Percentiles rank a stretch among this genome's conserved stretches.
These are phyloP conservation scores for Amphichorda felina DNA, from an alignment of 2,329 filamentous ascomycete species.

Conservation along the genomic window DNA sequence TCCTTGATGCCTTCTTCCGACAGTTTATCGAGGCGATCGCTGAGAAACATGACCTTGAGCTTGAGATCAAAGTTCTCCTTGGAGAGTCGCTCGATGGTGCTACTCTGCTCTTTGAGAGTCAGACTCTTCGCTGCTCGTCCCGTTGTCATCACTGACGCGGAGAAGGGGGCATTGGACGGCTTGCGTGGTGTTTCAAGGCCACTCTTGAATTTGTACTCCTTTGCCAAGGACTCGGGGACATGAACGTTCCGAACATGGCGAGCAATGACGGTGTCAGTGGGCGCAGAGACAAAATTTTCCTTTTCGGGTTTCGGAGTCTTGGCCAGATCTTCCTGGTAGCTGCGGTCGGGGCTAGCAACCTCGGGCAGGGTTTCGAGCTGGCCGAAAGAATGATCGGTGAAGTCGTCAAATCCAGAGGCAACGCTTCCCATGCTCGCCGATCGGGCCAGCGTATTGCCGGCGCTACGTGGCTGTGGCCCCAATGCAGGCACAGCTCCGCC, in stretches of 20 bases:
- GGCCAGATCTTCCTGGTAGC: slow-evolving; percentile 31
- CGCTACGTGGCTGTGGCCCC: slow-evolving; percentile 30
- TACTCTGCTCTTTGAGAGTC: slow-evolving; percentile 94
- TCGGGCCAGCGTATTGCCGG: slow-evolving; percentile 46
- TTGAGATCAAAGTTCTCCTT: slow-evolving; percentile 99
- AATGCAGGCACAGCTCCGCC: slow-evolving; percentile 58
- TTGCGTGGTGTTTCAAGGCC: slow-evolving; percentile 48
- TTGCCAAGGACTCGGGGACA: slow-evolving; percentile 77
- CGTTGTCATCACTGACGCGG: slow-evolving; percentile 10
- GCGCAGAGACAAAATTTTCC: slow-evolving; percentile 43
- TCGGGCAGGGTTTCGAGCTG: slow-evolving; percentile 40
- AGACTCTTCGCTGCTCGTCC: slow-evolving; percentile 54
- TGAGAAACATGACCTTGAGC: slow-evolving; percentile 94
- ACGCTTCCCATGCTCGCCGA: slow-evolving; percentile 85
- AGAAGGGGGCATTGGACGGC: slow-evolving; percentile 33
- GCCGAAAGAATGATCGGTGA: slow-evolving; percentile 28
- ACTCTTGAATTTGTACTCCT: slow-evolving; percentile 71
- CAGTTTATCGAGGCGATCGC: slow-evolving; percentile 81
- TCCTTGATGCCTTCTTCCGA: slow-evolving; percentile 96
- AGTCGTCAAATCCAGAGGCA: slow-evolving; percentile 54
- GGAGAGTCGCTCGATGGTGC: slow-evolving; percentile 87
- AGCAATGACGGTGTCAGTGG: slow-evolving; percentile 80
- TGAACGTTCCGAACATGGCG: slow-evolving; percentile 84
- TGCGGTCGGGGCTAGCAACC: slow-evolving; percentile 26
- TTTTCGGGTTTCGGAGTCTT: slow-evolving; percentile 58